Percentiles rank a stretch among this genome's conserved stretches.
These are phyloP conservation scores for Mentha longifolia DNA, from an alignment of 257 asterid species.

Conservation along the genomic window DNA sequence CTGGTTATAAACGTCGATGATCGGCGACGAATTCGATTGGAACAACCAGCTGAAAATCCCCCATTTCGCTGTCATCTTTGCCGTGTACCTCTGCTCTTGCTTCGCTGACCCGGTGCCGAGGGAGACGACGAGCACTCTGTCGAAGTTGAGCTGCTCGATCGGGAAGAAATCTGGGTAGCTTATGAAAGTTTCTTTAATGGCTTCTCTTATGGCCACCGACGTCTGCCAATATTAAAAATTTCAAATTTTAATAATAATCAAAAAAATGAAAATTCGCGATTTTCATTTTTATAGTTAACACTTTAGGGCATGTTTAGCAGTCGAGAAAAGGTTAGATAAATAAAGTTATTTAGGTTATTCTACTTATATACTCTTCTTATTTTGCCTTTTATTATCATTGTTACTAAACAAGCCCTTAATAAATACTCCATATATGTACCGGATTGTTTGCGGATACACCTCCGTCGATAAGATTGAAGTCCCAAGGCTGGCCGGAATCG, in stretches of 20 bases:
- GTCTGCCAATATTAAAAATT: slow-evolving; percentile 34
- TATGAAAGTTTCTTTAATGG: slow-evolving; percentile 36
- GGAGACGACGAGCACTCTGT: slow-evolving; percentile 51
- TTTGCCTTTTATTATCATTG: no score
- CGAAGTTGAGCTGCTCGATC: slow-evolving; percentile 43
- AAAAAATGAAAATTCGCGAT: no score
- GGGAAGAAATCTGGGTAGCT: slow-evolving; percentile 45
- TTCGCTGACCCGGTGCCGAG: slow-evolving; percentile 58
- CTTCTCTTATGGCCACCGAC: slow-evolving; percentile 54
- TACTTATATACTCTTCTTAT: no score
- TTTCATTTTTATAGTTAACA: no score
- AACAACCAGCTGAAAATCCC: slow-evolving; percentile 57
- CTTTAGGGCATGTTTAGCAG: no score
- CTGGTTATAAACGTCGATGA: slow-evolving; percentile 50
- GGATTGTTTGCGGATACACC: slow-evolving; percentile 74
- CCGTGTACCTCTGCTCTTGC: slow-evolving; percentile 45
- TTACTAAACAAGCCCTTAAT: no score
- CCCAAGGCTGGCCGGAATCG: slow-evolving; percentile 45
- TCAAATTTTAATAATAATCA: no score
- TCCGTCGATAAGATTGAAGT: slow-evolving; percentile 68
- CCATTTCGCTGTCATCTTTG: slow-evolving; percentile 54
- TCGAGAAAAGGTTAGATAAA: no score
- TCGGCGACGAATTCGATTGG: slow-evolving; percentile 46
- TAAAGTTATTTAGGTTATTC: no score
- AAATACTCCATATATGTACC: slow-evolving; percentile 40